Conservation (phyloP, 2,329 filamentous ascomycete genomes). For the Cryphonectria radicalis region DNA sequence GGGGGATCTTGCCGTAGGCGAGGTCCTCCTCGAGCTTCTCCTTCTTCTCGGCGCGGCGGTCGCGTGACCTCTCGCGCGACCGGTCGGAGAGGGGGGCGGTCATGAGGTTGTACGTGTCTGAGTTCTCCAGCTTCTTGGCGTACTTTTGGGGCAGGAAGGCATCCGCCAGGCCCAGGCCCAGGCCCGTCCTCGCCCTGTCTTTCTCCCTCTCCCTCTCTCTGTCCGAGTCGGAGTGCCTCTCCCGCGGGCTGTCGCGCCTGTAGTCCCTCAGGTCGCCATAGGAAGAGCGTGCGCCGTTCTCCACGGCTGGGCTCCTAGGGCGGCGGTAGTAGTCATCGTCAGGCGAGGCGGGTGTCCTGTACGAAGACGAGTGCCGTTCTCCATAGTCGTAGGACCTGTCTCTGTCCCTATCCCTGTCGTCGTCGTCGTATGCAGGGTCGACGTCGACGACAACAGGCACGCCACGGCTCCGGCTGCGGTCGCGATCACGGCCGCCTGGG, state of each 20-base stretch:
- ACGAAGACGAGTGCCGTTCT: constrained; percentile 30
- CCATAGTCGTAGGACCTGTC: constrained; percentile 40
- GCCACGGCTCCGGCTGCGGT: constrained; percentile 43
- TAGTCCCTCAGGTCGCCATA: constrained; percentile 33
- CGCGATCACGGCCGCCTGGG: constrained; percentile 43
- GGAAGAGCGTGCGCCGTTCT: constrained; percentile 31
- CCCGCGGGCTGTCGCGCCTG: constrained; percentile 35
- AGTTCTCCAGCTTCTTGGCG: constrained; percentile 39
- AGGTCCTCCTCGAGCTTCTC: constrained; percentile 47
- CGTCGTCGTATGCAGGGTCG: constrained; percentile 48
- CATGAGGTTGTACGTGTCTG: constrained; percentile 32
- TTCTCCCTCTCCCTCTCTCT: constrained; percentile 34
- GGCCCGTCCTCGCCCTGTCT: constrained; percentile 30
- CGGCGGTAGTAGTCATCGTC: constrained; percentile 42
- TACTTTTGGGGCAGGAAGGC: constrained; percentile 56
- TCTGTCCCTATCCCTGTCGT: constrained; percentile 31
- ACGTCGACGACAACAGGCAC: constrained; percentile 44
- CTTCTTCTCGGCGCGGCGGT: constrained; percentile 34
- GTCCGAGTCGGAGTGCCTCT: constrained; percentile 38
- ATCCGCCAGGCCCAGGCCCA: constrained; percentile 34
- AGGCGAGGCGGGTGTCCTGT: constrained; percentile 36
- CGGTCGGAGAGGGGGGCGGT: constrained; percentile 35
- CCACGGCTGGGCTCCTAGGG: constrained; percentile 38
- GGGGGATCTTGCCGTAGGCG: constrained; percentile 50
- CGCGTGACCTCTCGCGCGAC: constrained; percentile 36